Evolutionary conservation across 1,139 yeast species (phyloP).

Genomic region (Yamadazyma dushanensis): DNA sequence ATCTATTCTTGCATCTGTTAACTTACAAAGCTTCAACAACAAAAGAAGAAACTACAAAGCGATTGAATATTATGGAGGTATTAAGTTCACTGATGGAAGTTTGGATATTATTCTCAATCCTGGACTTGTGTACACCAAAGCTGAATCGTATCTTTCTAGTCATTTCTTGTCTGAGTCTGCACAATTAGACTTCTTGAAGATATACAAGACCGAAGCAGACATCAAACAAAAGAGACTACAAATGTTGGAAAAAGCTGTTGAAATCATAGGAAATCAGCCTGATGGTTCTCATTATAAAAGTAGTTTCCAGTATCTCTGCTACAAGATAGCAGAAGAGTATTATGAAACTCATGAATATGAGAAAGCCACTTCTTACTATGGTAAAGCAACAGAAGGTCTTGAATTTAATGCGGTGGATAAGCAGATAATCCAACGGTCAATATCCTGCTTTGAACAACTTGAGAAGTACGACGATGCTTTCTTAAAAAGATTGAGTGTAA

Average conservation of each 20-base stretch:
- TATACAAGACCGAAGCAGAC: background rate
- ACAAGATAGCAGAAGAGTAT: conserved; percentile 51
- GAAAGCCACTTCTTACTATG: conserved; percentile 42
- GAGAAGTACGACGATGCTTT: conserved; percentile 4
- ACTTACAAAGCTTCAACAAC: conserved; percentile 11
- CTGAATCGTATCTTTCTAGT: conserved; percentile 14
- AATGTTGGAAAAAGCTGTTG: conserved; percentile 14
- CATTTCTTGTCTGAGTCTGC: background rate
- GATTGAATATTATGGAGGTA: conserved; percentile 33
- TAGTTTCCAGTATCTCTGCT: conserved; percentile 33
- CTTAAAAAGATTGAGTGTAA: background rate
- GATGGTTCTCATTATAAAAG: background rate
- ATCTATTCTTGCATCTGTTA: conserved; percentile 34
- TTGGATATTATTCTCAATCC: conserved; percentile 31
- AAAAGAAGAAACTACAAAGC: conserved; percentile 13
- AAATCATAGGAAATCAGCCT: background rate
- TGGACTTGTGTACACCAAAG: conserved; percentile 28
- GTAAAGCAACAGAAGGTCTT: conserved; percentile 10
- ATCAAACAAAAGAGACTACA: conserved; percentile 7
- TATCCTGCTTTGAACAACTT: conserved; percentile 8
- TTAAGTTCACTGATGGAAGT: conserved; percentile 30
- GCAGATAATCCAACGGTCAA: conserved; percentile 5
- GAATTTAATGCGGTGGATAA: conserved; percentile 8
- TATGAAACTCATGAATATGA: conserved; percentile 17
- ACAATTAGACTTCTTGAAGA: conserved; percentile 14